Evolutionary conservation across 306 rosid genomes (phyloP), one percentile per base, ranked within the genome.

Genomic region (Ochetophila trinervis): DNA sequence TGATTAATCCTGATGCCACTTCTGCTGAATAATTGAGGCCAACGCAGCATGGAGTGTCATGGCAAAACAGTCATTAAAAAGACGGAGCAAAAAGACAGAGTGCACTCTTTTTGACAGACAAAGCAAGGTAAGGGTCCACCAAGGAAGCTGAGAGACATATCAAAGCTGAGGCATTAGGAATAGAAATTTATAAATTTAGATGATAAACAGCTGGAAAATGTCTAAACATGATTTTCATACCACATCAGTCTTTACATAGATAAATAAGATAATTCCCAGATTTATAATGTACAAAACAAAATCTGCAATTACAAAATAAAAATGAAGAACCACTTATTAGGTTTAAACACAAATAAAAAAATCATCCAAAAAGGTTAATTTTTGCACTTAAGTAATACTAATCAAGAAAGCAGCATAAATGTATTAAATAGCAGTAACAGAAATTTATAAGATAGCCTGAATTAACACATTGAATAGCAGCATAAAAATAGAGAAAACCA

Each of bases 81-180:
- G 91, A 44, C 98, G 97, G 16, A 93, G 98, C 75, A 86, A 73
- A 49, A 93, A 93, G 59, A 93, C 89, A 57, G 98, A 89, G 75
- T 93, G 96, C 79, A 86, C 74, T 65, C 98, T 86, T 76, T 93
- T 93, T n/a, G 96, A 89, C 30, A 93, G 76, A 81, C 91, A 87
- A 70, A 92, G 95, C 60, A 92, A 82, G 76, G 80, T 57, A 61
- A 89, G 74, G 36, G 95, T 86, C 96, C 98, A 84, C 87, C 86
- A 87, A 0, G 98, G 97, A 74, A 89, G 77, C 98, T 93, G 85
- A 52, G 57, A 56, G 51, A 19, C 8, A 20, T 54, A 56, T 62
- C 62, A 65, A 60, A 66, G 42, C 19, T 40, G 23, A 63, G 24
- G 40, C 67, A 47, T 22, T 8, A 53, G 23, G 35, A 18, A 3